A percentile compares a stretch with the other conserved stretches of the same genome.
Conservation (phyloP, 805 yeast species). For the Myxozyma monticola region DNA sequence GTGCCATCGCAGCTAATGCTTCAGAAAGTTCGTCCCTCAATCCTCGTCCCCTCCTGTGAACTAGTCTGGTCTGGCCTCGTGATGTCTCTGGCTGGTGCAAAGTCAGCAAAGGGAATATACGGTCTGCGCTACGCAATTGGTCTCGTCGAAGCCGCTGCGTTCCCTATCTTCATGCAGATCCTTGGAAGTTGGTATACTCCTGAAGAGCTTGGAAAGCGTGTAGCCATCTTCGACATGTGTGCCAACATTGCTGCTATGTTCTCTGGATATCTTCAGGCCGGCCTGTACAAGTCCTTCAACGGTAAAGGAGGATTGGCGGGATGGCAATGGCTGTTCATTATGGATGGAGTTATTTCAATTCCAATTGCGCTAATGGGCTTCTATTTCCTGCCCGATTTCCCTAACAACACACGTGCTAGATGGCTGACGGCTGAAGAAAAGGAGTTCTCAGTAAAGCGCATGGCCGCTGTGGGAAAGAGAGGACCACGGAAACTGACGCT, state of each 20-base stretch:
- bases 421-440: conserved; percentile 15
- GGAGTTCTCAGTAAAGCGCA: conserved; percentile 18
- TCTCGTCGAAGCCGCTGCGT: conserved; percentile 44
- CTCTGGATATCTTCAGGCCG: conserved; percentile 49
- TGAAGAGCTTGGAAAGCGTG: conserved; percentile 48
- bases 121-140: conserved; percentile 68
- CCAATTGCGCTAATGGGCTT: conserved; percentile 43
- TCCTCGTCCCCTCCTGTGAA: conserved; percentile 16
- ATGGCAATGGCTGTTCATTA: conserved; percentile 60
- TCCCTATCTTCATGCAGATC: conserved; percentile 47
- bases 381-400: conserved; percentile 23
- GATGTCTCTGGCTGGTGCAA: conserved; percentile 10
- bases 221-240: conserved; percentile 8
- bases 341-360: conserved; percentile 55
- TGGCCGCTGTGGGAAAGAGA: conserved; percentile 26
- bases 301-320: conserved; percentile 37
- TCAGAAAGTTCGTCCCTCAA: conserved; percentile 17
- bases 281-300: conserved; percentile 39
- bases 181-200: conserved; percentile 58
- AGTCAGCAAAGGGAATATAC: conserved; percentile 41
- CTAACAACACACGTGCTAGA: conserved; percentile 17
- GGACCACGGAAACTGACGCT: conserved; percentile 20
- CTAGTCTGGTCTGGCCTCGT: conserved; percentile 12
- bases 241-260: conserved; percentile 33
- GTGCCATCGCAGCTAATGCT: conserved; percentile 15